Percentiles rank a stretch among this genome's conserved stretches.
Evolutionary conservation across 2,329 filamentous ascomycete species (phyloP).

Genomic region (Madurella fahalii): DNA sequence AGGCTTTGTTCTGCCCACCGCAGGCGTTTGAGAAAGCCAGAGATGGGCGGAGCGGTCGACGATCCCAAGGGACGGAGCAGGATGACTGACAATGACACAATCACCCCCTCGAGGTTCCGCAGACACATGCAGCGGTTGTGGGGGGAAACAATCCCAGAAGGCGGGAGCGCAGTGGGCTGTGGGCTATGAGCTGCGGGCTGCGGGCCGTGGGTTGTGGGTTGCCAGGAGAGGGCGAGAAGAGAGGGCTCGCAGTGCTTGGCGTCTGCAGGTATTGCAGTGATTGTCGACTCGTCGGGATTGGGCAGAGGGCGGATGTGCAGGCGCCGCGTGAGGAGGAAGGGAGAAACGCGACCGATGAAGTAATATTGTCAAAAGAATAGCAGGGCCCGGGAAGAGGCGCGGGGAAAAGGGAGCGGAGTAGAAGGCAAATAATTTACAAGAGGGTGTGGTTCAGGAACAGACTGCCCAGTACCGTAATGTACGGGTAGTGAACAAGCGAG

Average conservation of each 20-base stretch:
- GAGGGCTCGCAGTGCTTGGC: too few species aligned
- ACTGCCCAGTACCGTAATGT: too few species aligned
- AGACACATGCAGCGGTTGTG: not conserved
- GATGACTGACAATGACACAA: conserved; percentile 15
- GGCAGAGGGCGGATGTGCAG: conserved; percentile 20
- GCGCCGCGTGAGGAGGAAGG: conserved; percentile 19
- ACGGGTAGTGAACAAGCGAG: conserved; percentile 12
- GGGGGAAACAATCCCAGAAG: not conserved
- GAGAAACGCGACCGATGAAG: not conserved
- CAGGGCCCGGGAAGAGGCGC: conserved; percentile 17
- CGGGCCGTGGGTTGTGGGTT: not conserved
- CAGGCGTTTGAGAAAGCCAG: not conserved
- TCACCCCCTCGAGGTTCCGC: not conserved
- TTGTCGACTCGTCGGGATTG: conserved; percentile 16
- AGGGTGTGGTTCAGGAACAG: not conserved
- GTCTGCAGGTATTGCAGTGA: not conserved
- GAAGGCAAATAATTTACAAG: conserved; percentile 10
- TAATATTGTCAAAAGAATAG: conserved; percentile 14
- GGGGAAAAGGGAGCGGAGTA: conserved; percentile 19
- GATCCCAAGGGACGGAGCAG: not conserved
- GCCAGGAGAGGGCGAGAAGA: not conserved
- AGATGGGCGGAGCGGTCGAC: too few species aligned
- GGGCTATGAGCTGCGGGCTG: not conserved
- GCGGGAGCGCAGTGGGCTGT: conserved; percentile 5
- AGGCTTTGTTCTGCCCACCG: conserved; percentile 2